A percentile compares a stretch with the other conserved stretches of the same genome.
Evolutionary conservation across 208 protist species (phyloP).

Genomic region (Angomonas ambiguus): DNA sequence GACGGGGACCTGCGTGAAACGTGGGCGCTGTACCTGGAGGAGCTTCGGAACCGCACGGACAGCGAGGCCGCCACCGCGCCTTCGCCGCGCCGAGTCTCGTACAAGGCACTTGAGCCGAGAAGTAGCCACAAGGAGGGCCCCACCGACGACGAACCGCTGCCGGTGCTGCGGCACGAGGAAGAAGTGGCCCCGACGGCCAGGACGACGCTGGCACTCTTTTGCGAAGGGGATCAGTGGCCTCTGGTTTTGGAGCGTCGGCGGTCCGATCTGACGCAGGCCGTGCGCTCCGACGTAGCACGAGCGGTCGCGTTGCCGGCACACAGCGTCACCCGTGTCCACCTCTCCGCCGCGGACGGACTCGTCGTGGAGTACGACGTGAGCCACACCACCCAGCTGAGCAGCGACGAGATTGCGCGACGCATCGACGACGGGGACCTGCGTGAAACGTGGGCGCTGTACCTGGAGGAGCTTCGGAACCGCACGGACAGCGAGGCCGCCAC

Average conservation of each 20-base stretch:
- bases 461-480: neutral
- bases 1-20: neutral
- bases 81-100: neutral
- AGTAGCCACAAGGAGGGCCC: neutral
- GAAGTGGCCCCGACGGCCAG: neutral
- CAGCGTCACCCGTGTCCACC: neutral
- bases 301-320: neutral
- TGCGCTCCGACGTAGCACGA: neutral
- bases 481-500: neutral
- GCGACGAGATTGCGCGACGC: neutral
- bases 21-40: neutral
- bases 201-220: neutral
- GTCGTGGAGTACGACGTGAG: neutral
- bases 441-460: neutral
- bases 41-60: neutral
- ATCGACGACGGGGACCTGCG: neutral
- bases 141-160: neutral
- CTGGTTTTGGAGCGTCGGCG: neutral
- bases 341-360: neutral
- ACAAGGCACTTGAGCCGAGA: neutral
- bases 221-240: neutral
- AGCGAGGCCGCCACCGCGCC: neutral
- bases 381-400: neutral
- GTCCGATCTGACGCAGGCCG: neutral
- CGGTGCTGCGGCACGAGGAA: neutral